A percentile compares a stretch with the other conserved stretches of the same genome.
Evolutionary conservation across 208 protist species (phyloP).

Genomic region (Trichomonas tenax): DNA sequence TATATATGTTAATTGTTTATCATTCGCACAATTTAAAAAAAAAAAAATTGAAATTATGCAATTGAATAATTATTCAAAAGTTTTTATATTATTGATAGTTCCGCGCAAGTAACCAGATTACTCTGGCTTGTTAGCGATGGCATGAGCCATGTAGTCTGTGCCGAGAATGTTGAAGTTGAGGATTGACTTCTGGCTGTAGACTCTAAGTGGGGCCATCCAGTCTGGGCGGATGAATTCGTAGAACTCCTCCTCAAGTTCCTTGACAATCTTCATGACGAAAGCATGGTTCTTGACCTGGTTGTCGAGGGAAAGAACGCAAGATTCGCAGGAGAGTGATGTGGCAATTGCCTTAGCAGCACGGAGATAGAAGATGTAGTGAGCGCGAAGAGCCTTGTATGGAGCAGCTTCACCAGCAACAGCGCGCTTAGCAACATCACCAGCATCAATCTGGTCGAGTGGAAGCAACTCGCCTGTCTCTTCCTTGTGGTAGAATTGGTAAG

Average conservation of each 20-base stretch:
- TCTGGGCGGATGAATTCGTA: background rate
- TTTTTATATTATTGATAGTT: too few relatives aligned
- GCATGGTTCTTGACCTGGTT: background rate
- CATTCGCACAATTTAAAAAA: too few relatives aligned
- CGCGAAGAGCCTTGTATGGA: too few relatives aligned
- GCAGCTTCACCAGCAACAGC: background rate
- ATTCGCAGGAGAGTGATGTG: background rate
- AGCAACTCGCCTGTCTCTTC: background rate
- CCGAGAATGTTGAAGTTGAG: background rate
- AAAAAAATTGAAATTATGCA: too few relatives aligned
- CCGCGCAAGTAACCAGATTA: too few relatives aligned
- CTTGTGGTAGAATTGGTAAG: background rate
- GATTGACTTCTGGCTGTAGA: background rate
- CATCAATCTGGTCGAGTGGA: background rate
- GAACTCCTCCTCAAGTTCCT: background rate
- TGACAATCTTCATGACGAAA: background rate
- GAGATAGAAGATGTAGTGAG: too few relatives aligned
- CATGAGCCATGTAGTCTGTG: background rate
- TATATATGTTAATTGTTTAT: too few relatives aligned
- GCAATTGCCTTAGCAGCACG: too few relatives aligned
- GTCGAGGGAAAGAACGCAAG: background rate
- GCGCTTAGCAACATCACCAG: background rate
- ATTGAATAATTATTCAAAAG: too few relatives aligned
- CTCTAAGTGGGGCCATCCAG: background rate
- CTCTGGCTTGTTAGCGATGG: background rate